A percentile compares a stretch with the other conserved stretches of the same genome.
phyloP scores from a whole-genome alignment of 441 rosid genomes.

The Isatis lusitanica region DNA sequence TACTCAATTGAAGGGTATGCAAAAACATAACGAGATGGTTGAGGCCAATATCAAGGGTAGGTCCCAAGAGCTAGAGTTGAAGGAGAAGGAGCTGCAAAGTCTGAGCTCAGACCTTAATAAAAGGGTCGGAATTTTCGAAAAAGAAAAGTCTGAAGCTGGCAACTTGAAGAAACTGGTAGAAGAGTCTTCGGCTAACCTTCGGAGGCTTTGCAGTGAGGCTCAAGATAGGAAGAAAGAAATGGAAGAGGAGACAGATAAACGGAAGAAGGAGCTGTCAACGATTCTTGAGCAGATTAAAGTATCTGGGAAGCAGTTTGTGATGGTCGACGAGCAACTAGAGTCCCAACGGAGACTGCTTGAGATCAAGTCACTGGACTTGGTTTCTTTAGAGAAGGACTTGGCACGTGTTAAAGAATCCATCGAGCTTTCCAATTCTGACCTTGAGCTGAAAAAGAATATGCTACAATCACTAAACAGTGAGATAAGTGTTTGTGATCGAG shows the following conservation, averaged over 20 bases:
- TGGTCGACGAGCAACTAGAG: background rate
- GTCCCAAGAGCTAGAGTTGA: background rate
- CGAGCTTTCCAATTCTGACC: background rate
- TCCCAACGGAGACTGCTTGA: background rate
- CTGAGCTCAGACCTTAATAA: conserved; percentile 7
- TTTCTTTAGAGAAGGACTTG: no score
- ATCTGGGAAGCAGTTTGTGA: background rate
- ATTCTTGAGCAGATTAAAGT: background rate
- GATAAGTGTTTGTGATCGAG: background rate
- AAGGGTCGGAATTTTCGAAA: background rate
- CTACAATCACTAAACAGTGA: background rate
- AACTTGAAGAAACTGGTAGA: conserved; percentile 16
- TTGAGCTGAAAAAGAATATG: conserved; percentile 8
- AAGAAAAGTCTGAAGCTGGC: conserved; percentile 24
- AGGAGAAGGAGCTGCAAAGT: conserved; percentile 19
- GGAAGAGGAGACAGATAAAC: conserved; percentile 1
- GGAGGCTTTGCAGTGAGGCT: background rate
- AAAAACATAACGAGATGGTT: background rate
- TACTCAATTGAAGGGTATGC: background rate
- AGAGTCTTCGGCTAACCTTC: background rate
- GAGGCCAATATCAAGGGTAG: background rate
- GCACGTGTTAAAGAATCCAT: conserved; percentile 14
- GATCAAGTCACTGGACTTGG: conserved; percentile 8
- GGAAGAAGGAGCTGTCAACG: background rate
- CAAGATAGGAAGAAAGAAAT: background rate